phyloP scores from a whole-genome alignment of 169 alveolate genomes.

The Eimeria brunetti region DNA sequence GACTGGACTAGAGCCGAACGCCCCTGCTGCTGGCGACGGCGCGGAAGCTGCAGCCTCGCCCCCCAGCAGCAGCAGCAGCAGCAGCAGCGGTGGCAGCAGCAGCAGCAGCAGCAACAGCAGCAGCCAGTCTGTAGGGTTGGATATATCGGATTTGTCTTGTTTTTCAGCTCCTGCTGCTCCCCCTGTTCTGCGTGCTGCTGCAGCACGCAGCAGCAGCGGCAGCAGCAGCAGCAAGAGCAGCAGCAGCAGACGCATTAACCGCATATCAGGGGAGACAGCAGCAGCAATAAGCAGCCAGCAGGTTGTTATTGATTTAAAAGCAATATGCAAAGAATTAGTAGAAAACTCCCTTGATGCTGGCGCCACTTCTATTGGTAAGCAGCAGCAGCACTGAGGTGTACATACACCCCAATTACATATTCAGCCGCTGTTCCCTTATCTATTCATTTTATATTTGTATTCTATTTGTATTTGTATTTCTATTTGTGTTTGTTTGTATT shows the following conservation, averaged over 20 bases:
- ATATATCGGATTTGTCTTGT: not conserved
- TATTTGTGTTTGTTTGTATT: no score
- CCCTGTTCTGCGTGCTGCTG: not conserved
- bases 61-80: not conserved
- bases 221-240: not conserved
- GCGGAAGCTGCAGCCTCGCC: not conserved
- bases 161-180: conserved; percentile 26
- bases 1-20: not conserved
- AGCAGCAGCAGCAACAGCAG: not conserved
- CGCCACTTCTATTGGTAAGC: conserved; percentile 89
- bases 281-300: conserved; percentile 80
- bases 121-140: not conserved
- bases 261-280: conserved; percentile 30
- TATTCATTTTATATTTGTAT: not conserved
- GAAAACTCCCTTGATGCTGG: conserved; percentile 97
- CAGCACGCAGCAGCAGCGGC: no score
- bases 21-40: not conserved
- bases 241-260: not conserved
- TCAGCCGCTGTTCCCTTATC: not conserved
- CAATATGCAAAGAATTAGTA: conserved; percentile 94
- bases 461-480: no score
- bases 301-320: conserved; percentile 83
- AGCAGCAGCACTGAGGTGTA: not conserved
- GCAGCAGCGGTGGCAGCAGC: not conserved
- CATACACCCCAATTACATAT: not conserved